Conservation (phyloP, 805 yeast species). For the Teunomyces aglyptinius region DNA sequence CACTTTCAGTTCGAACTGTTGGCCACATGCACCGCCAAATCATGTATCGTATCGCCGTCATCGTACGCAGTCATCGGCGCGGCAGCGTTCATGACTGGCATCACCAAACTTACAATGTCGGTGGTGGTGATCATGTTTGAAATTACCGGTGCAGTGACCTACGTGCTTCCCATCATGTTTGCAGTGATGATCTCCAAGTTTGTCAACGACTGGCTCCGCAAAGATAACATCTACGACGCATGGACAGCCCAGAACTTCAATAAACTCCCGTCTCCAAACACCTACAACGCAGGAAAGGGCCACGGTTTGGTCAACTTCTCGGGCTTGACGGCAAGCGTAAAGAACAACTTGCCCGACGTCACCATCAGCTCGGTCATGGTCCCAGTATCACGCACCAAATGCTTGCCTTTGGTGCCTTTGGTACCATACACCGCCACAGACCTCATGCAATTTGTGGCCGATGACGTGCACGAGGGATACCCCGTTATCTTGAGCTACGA, state of each 20-base stretch:
- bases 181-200: constrained; percentile 75
- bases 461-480: constrained; percentile 42
- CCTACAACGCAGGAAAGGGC: constrained; percentile 35
- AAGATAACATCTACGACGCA: constrained; percentile 62
- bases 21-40: constrained; percentile 41
- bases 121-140: constrained; percentile 93
- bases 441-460: constrained; percentile 21
- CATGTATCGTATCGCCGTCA: constrained; percentile 74
- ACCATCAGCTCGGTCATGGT: constrained; percentile 28
- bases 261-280: too few relatives aligned
- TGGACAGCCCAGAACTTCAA: constrained; percentile 33
- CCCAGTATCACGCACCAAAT: constrained; percentile 25
- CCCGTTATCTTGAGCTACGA: constrained; percentile 29
- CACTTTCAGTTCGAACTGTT: constrained; percentile 28
- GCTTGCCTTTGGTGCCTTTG: constrained; percentile 23
- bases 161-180: constrained; percentile 81
- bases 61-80: constrained; percentile 90
- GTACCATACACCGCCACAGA: constrained; percentile 21
- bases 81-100: constrained; percentile 77
- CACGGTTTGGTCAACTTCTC: constrained; percentile 36
- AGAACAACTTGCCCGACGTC: constrained; percentile 34
- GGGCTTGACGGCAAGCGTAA: constrained; percentile 24
- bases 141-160: constrained; percentile 81
- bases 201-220: constrained; percentile 61
- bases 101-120: constrained; percentile 75